A percentile compares a stretch with the other conserved stretches of the same genome.
These are phyloP conservation scores for Fusarium sterilihyphosum DNA, from an alignment of 2,329 filamentous ascomycete species.

Conservation along the genomic window DNA sequence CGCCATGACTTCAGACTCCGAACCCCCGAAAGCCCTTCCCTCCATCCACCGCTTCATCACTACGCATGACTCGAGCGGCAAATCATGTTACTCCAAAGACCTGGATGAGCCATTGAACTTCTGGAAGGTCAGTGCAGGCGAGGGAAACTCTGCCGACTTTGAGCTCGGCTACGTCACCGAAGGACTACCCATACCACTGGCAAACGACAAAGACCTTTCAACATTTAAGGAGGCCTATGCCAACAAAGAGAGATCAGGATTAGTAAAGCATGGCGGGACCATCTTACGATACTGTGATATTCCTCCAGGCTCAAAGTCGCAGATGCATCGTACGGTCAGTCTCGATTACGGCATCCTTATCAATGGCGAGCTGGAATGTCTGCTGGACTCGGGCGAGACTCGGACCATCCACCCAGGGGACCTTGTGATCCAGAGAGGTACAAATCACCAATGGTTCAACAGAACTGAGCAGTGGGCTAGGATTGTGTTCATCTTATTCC, in stretches of 20 bases:
- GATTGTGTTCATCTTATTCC: neutral
- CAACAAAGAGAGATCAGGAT: neutral
- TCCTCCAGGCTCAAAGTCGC: neutral
- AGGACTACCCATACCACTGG: neutral
- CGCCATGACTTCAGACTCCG: neutral
- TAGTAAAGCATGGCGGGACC: neutral
- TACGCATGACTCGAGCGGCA: neutral
- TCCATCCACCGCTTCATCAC: neutral
- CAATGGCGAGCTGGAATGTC: slow-evolving; percentile 7
- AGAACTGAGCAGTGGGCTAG: neutral
- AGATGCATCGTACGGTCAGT: slow-evolving; percentile 26
- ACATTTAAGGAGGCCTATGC: neutral
- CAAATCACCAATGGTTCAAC: slow-evolving; percentile 20
- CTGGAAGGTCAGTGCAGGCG: neutral
- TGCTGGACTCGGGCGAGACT: slow-evolving; percentile 10
- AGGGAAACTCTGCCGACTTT: neutral
- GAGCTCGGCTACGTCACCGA: neutral
- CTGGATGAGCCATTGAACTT: neutral
- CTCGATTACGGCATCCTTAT: slow-evolving; percentile 9
- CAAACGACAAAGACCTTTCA: neutral
- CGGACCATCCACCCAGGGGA: neutral
- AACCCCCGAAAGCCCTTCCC: neutral
- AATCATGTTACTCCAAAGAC: neutral
- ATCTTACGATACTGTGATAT: slow-evolving; percentile 8
- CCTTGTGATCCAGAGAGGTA: slow-evolving; percentile 12